phyloP scores from a whole-genome alignment of 2,329 filamentous ascomycete species.

The Cercospora zeina region DNA sequence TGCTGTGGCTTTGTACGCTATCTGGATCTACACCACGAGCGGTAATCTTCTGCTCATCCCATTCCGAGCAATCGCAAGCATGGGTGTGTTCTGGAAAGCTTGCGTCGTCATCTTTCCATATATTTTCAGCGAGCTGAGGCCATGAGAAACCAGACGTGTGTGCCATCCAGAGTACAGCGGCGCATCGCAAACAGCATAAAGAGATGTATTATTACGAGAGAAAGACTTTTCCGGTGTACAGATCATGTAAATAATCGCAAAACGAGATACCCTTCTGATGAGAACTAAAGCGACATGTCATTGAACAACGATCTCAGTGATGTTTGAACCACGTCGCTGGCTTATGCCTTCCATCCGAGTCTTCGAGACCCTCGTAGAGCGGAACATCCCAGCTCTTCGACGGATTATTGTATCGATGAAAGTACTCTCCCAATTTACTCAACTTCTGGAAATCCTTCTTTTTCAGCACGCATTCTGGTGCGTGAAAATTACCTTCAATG shows the following conservation, averaged over 20 bases:
- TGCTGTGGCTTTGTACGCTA: conserved; percentile 81
- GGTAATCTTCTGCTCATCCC: conserved; percentile 47
- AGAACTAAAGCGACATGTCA: background rate
- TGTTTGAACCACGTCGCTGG: conserved; percentile 23
- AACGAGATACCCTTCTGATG: background rate
- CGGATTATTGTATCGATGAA: conserved; percentile 34
- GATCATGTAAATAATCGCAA: conserved; percentile 9
- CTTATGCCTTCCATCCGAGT: conserved; percentile 32
- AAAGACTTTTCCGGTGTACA: background rate
- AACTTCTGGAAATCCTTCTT: conserved; percentile 44
- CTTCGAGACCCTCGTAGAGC: conserved; percentile 47
- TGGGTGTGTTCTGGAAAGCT: conserved; percentile 55
- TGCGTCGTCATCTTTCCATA: conserved; percentile 55
- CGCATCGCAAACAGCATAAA: background rate
- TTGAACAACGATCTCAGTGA: conserved; percentile 2
- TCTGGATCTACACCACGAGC: conserved; percentile 66
- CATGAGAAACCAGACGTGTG: conserved; percentile 19
- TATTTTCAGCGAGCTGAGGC: conserved; percentile 43
- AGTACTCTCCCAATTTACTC: conserved; percentile 38
- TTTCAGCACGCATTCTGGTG: conserved; percentile 41
- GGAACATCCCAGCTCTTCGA: conserved; percentile 42
- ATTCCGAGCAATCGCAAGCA: conserved; percentile 42
- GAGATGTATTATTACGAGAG: background rate
- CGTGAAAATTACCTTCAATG: conserved; percentile 38
- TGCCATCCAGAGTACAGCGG: background rate